Base-by-base conservation (phyloP, 345 rosid genomes). In the Bruguiera gymnorhiza region DNA sequence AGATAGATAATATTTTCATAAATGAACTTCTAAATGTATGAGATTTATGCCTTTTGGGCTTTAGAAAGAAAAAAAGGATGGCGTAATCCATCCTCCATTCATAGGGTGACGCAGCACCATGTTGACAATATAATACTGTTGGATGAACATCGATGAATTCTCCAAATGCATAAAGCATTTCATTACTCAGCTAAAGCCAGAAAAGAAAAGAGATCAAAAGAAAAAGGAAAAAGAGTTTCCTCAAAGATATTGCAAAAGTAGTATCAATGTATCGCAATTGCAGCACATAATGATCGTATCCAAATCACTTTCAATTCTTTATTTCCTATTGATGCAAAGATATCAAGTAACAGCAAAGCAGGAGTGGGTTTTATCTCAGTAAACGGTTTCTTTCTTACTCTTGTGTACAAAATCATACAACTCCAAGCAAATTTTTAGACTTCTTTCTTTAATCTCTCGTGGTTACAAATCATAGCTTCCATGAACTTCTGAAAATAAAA, bases 401-500 rank as follows among this genome's bases (percentile, higher is more conserved):
- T 55, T 6, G 13, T 20, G 20, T 11, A 32, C 52, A 54, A 36
- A 66, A 24, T 18, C 64, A 31, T 23, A 24, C 5, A 23, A 32
- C 30, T 48, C 6, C 43, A 32, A 57, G 26, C 32, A 48, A 32
- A 72, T 36, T 55, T 55, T 55, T 19, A 36, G 52, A 51, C 21
- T 46, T 37, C 21, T 61, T 20, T 6, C 52, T 23, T 64, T 55
- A 34, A 29, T 60, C 68, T 24, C 19, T 60, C 34, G 55, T 7
- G 8, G 63, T 59, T 52, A 60, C 70, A 68, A 70, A 65, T 43
- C 34, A 68, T 68, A 26, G 53, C 83, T 79, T 75, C 60, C 73
- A 34, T 26, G 30, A 56, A 43, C 58, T n/a, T 67, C 58, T 43
- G 58, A 8, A 3, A 20, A n/a, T 24, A 4, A 56, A 8, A 15